A percentile compares a stretch with the other conserved stretches of the same genome.
These are phyloP conservation scores for Aspergillus novoparasiticus DNA, from an alignment of 2,329 filamentous ascomycete species.

Conservation along the genomic window DNA sequence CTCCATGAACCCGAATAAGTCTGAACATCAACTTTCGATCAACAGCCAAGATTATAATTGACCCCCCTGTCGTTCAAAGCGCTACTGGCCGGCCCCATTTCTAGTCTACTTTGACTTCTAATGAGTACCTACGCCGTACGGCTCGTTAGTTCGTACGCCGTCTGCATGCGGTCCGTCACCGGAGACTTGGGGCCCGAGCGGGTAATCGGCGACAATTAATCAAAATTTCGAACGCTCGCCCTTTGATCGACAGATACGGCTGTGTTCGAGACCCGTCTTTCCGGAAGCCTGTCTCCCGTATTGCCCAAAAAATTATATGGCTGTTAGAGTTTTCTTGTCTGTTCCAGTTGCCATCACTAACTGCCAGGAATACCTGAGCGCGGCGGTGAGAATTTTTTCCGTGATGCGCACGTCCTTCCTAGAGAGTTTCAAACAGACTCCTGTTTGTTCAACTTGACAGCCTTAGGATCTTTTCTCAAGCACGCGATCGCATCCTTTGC, in stretches of 20 bases:
- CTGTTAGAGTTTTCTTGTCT: slow-evolving; percentile 1
- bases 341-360: background rate
- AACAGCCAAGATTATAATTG: background rate
- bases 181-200: slow-evolving; percentile 13
- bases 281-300: slow-evolving; percentile 4
- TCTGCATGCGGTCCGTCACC: slow-evolving; percentile 4
- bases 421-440: background rate
- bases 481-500: background rate
- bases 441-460: background rate
- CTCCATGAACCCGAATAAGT: background rate
- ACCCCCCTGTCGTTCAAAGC: background rate
- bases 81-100: background rate
- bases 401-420: background rate
- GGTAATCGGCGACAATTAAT: slow-evolving; percentile 14
- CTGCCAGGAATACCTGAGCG: background rate
- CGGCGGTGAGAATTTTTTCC: background rate
- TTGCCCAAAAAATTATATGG: background rate
- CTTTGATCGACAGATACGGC: slow-evolving; percentile 15
- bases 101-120: background rate
- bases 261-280: slow-evolving; percentile 15
- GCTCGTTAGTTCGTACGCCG: background rate
- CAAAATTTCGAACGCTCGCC: slow-evolving; percentile 7
- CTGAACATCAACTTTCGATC: background rate
- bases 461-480: background rate
- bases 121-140: background rate